Evolutionary conservation across 371 early-diverging fungal species (phyloP).

Genomic region (Saksenaea vasiformis): DNA sequence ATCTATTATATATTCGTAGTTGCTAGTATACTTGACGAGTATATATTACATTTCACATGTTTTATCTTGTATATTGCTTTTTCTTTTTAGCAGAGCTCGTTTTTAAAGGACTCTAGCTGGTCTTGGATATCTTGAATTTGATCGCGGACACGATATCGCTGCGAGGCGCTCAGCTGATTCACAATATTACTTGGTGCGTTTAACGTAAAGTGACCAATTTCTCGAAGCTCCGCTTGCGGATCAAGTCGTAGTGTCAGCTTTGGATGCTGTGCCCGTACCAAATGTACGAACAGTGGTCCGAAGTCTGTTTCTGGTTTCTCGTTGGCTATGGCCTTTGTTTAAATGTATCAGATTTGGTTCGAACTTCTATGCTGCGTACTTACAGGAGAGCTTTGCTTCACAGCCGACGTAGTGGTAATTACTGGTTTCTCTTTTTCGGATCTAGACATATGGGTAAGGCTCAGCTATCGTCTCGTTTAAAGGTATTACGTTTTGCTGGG

Average conservation of each 20-base stretch:
- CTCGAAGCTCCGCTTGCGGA: slow-evolving; percentile 14
- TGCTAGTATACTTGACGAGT: too few relatives aligned
- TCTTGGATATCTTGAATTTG: slow-evolving; percentile 30
- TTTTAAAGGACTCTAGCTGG: slow-evolving; percentile 18
- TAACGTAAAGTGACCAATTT: slow-evolving; percentile 15
- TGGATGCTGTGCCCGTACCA: slow-evolving; percentile 27
- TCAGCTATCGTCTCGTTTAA: neutral
- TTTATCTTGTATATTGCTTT: too few relatives aligned
- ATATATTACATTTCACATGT: too few relatives aligned
- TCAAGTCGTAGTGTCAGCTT: slow-evolving; percentile 20
- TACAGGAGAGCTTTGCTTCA: neutral
- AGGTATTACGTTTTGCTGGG: slow-evolving; percentile 10
- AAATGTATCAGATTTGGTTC: neutral
- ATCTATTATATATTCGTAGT: too few relatives aligned
- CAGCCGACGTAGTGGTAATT: too few relatives aligned
- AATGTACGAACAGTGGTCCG: slow-evolving; percentile 24
- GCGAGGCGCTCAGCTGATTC: slow-evolving; percentile 13
- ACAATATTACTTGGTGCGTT: slow-evolving; percentile 15
- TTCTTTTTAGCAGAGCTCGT: neutral
- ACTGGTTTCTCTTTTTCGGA: slow-evolving; percentile 3
- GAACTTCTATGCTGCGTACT: neutral
- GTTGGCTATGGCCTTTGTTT: neutral
- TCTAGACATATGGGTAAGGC: neutral
- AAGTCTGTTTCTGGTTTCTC: slow-evolving; percentile 5
- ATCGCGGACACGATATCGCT: slow-evolving; percentile 13